phyloP scores from a whole-genome alignment of 495 filamentous ascomycete genomes.

The Penicillium tannophilum region DNA sequence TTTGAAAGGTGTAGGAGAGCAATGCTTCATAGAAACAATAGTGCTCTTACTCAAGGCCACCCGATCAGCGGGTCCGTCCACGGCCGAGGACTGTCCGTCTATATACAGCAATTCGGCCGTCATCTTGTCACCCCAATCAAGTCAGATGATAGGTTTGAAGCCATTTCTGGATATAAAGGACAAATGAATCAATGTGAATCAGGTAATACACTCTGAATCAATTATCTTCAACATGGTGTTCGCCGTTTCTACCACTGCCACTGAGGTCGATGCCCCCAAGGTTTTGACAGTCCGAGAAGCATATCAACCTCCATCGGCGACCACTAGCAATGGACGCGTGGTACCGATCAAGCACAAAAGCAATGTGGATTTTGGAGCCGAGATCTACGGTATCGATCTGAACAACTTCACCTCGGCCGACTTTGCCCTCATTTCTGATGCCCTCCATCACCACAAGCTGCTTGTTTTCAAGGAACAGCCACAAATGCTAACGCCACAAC shows the following conservation, averaged over 20 bases:
- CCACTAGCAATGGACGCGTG: background rate
- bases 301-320: background rate
- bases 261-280: background rate
- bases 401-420: conserved; percentile 32
- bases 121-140: background rate
- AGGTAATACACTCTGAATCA: background rate
- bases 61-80: background rate
- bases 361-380: conserved; percentile 30
- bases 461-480: conserved; percentile 38
- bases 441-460: conserved; percentile 32
- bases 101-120: background rate
- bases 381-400: conserved; percentile 33
- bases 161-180: background rate
- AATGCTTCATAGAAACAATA: too few species aligned
- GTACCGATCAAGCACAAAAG: background rate
- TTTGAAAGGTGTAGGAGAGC: too few species aligned
- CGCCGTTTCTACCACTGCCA: background rate
- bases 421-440: conserved; percentile 29
- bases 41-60: background rate
- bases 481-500: conserved; percentile 30
- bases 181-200: background rate
- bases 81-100: background rate
- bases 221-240: background rate
- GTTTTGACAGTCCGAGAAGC: background rate
- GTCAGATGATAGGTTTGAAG: background rate